Conservation (phyloP, 495 filamentous ascomycete genomes). For the Aspergillus ostianus region DNA sequence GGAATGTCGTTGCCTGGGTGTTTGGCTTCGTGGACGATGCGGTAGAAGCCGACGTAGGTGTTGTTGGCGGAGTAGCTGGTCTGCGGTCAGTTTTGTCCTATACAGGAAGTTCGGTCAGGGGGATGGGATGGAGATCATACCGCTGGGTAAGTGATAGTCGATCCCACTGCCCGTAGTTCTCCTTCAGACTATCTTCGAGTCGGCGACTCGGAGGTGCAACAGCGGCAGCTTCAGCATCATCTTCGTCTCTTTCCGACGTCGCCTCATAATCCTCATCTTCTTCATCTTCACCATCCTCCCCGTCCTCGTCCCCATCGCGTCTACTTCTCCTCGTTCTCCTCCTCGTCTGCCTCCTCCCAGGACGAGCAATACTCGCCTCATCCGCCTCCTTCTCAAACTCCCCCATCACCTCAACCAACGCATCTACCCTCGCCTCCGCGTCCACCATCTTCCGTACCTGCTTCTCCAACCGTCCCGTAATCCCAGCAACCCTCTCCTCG, state of each 20-base stretch:
- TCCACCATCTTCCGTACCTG: conserved; percentile 42
- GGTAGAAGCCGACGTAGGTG: conserved; percentile 75
- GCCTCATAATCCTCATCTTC: conserved; percentile 26
- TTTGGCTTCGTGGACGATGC: conserved; percentile 71
- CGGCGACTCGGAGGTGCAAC: conserved; percentile 24
- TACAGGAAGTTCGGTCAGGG: neutral
- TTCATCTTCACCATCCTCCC: conserved; percentile 8
- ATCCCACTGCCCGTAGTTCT: conserved; percentile 31
- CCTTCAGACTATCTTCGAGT: conserved; percentile 28
- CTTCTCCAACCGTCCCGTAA: conserved; percentile 40
- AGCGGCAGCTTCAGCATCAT: conserved; percentile 1
- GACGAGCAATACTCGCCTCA: neutral
- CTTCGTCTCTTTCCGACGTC: conserved; percentile 23
- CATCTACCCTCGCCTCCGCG: conserved; percentile 31
- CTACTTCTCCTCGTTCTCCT: conserved; percentile 22
- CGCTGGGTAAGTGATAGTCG: conserved; percentile 37
- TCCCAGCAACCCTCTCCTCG: conserved; percentile 28
- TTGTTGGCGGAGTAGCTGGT: conserved; percentile 70
- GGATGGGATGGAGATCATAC: conserved; percentile 21
- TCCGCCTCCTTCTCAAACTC: conserved; percentile 33
- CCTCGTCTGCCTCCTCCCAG: conserved; percentile 16
- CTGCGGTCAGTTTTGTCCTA: neutral
- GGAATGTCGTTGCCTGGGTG: conserved; percentile 61
- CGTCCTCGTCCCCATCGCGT: conserved; percentile 22
- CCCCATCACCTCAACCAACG: conserved; percentile 29